Evolutionary conservation across 1,139 yeast species (phyloP).

Genomic region (Candida tunisiensis): DNA sequence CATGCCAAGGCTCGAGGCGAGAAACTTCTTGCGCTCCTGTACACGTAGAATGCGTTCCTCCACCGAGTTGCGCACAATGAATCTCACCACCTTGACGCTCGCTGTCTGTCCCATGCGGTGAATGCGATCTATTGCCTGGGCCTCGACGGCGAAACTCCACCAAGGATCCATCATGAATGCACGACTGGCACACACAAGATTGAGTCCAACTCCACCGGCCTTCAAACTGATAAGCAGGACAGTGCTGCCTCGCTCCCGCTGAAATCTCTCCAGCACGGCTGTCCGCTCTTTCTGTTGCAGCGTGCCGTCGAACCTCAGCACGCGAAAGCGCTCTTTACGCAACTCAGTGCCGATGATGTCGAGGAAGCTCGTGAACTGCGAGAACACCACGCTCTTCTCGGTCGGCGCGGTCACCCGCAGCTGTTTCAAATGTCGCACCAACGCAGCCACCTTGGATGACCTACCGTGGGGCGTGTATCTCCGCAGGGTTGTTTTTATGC

Average conservation of each 20-base stretch:
- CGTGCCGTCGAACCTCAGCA: conserved; percentile 70
- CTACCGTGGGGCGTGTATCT: conserved; percentile 8
- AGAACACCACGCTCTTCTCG: conserved; percentile 74
- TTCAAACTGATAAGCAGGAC: conserved; percentile 62
- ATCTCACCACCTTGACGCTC: conserved; percentile 59
- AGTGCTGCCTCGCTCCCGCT: conserved; percentile 23
- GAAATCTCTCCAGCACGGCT: conserved; percentile 40
- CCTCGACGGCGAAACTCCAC: conserved; percentile 94
- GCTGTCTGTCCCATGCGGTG: conserved; percentile 80
- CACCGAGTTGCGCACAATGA: conserved; percentile 70
- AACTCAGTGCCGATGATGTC: conserved; percentile 60
- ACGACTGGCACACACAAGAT: conserved; percentile 67
- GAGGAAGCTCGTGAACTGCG: conserved; percentile 76
- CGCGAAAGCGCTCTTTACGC: conserved; percentile 8
- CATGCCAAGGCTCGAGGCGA: conserved; percentile 74
- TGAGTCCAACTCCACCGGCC: conserved; percentile 94
- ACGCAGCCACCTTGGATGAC: conserved; percentile 64
- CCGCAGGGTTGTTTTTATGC: conserved; percentile 5
- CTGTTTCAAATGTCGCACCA: conserved; percentile 40
- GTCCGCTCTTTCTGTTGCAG: conserved; percentile 52
- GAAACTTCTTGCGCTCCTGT: conserved; percentile 70
- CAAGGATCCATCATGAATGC: conserved; percentile 96
- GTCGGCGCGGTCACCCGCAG: conserved; percentile 30
- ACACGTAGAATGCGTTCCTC: conserved; percentile 82
- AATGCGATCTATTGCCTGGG: conserved; percentile 87